Base-by-base conservation (phyloP, 108 stramenopile species). In the Cylindrotheca closterium region DNA sequence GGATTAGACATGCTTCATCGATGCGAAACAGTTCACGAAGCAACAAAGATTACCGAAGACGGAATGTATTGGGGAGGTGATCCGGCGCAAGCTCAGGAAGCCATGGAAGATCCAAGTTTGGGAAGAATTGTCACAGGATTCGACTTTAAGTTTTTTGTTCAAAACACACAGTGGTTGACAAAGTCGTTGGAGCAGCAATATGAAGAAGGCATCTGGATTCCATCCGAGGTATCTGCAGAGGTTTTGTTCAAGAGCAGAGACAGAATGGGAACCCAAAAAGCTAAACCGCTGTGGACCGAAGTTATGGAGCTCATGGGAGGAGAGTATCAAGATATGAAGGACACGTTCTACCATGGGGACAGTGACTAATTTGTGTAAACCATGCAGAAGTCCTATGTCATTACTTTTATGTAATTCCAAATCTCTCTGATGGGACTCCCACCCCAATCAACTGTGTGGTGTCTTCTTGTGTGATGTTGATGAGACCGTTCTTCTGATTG, bases 81-180 rank as follows among this genome's bases (percentile, higher is more conserved):
- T 73, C 85, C 87, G 0, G 72, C 72, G 5, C 83, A 84, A 67
- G 88, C 88, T n/a, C 84, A 84, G 55, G 82, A 87, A 17, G 84
- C 80, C 25, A 87, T 93, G 87, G 69, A 71, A 37, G 82, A 87
- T 57, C 34, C 57, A 1, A 51, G 77, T 7, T 62, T 84, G 47
- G 83, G 77, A 30, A 73, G 71, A 18, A 51, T 77, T 47, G 53
- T 85, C 60, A 82, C 75, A 47, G 91, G 91, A 17, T 93, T 93
- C 77, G 88, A 89, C 64, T 93, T 93, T 57, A 93, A 93, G 71
- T 93, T 93, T 46, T 93, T 89, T 64, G 86, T 93, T 30, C 88
- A 89, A 58, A 73, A 64, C 48, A 93, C 91, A 0, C 68, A 79
- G 54, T 93, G 86, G 84, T 58, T 53, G 26, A 64, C 50, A 5